These are phyloP conservation scores for Posidonia oceanica DNA, from an alignment of 116 monocot genomes.

Conservation along the genomic window DNA sequence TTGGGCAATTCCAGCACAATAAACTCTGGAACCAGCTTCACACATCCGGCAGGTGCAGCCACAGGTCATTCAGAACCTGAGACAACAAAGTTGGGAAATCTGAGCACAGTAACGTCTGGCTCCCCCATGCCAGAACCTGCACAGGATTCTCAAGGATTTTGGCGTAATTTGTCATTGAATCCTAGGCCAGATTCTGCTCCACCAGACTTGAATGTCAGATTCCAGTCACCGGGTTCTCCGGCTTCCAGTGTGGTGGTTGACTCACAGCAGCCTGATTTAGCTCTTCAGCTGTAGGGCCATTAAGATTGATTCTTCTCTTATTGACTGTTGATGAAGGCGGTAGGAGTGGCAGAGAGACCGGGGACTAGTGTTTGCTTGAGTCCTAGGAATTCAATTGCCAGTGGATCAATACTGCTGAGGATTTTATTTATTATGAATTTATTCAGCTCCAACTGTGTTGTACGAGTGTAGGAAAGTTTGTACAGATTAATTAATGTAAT, in stretches of 20 bases:
- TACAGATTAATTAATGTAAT: constrained; percentile 23
- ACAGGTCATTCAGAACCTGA: background rate
- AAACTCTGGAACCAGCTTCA: background rate
- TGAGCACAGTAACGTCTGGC: background rate
- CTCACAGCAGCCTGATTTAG: constrained; percentile 72
- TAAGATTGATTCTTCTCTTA: background rate
- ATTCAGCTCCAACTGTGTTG: constrained; percentile 9
- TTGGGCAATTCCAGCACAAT: background rate
- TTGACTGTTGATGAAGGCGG: background rate
- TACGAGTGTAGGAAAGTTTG: constrained; percentile 8
- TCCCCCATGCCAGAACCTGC: background rate
- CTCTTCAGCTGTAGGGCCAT: constrained; percentile 49
- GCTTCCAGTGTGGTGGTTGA: constrained; percentile 21
- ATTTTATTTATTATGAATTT: constrained; percentile 1
- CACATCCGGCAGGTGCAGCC: constrained; percentile 1
- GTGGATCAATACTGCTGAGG: background rate
- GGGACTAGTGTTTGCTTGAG: background rate
- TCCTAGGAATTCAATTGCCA: background rate
- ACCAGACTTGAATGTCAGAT: constrained; percentile 67
- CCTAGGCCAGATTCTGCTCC: constrained; percentile 25
- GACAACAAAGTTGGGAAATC: constrained; percentile 1
- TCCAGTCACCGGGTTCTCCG: constrained; percentile 63
- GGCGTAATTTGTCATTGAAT: constrained; percentile 18
- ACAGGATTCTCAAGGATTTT: constrained; percentile 10
- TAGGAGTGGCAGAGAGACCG: background rate